phyloP scores from a whole-genome alignment of 306 rosid genomes.

The Psophocarpus tetragonolobus region DNA sequence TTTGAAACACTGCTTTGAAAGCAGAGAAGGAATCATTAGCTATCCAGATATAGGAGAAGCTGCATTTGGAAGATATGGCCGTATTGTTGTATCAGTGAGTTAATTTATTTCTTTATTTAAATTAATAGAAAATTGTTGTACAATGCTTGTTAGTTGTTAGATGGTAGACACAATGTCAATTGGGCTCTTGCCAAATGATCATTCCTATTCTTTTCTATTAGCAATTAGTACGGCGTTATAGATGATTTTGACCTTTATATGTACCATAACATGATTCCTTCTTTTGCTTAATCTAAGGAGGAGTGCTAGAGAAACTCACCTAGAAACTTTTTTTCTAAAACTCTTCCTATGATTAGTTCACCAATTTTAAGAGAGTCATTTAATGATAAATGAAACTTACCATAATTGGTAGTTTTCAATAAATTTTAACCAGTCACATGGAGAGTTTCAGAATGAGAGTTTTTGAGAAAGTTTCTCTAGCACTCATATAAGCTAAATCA shows the following conservation, averaged over 20 bases:
- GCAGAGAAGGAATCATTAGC: slow-evolving; percentile 52
- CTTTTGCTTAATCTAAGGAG: not conserved
- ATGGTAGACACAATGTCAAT: not conserved
- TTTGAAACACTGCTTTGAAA: slow-evolving; percentile 67
- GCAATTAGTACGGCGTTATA: not conserved
- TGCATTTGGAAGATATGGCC: slow-evolving; percentile 82
- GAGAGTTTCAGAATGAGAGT: no score
- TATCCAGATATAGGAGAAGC: slow-evolving; percentile 88
- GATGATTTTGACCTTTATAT: slow-evolving; percentile 8
- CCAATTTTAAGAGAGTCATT: no score
- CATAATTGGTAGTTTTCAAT: no score
- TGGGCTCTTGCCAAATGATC: not conserved
- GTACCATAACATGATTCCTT: not conserved
- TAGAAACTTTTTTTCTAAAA: no score
- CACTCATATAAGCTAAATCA: no score
- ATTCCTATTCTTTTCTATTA: not conserved
- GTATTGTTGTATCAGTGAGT: slow-evolving; percentile 70
- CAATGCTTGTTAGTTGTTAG: slow-evolving; percentile 15
- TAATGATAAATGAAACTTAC: no score
- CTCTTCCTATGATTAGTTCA: no score
- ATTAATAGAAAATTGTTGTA: slow-evolving; percentile 9
- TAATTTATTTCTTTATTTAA: slow-evolving; percentile 19
- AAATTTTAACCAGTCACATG: no score
- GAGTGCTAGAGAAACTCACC: no score
- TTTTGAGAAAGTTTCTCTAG: no score